phyloP scores from a whole-genome alignment of 2,329 filamentous ascomycete genomes.

The Hypoxylon sp. region DNA sequence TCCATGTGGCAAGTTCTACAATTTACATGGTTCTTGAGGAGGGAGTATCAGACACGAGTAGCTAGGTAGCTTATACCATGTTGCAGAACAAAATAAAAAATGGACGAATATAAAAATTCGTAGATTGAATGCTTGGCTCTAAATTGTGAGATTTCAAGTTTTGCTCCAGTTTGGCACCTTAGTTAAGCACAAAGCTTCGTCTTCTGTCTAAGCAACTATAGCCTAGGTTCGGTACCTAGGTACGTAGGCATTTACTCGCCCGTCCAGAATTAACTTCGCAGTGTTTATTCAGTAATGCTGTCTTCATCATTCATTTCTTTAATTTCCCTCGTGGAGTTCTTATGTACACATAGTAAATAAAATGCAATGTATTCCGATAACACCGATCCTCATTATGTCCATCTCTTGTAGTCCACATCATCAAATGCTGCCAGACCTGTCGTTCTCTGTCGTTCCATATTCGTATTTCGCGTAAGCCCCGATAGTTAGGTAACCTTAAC shows the following conservation, averaged over 20 bases:
- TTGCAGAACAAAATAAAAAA: slow-evolving; percentile 18
- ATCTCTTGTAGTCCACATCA: background rate
- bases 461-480: slow-evolving; percentile 6
- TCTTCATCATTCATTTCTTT: slow-evolving; percentile 10
- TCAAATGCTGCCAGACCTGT: background rate
- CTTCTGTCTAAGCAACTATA: background rate
- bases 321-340: slow-evolving; percentile 2
- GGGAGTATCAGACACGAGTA: background rate
- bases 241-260: background rate
- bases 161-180: background rate
- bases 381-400: slow-evolving; percentile 10
- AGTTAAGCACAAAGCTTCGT: background rate
- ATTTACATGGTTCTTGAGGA: slow-evolving; percentile 25
- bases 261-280: background rate
- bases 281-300: background rate
- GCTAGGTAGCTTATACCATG: slow-evolving; percentile 16
- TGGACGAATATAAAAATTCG: slow-evolving; percentile 34
- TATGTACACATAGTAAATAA: slow-evolving; percentile 17
- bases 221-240: no score
- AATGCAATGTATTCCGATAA: slow-evolving; percentile 10
- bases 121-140: slow-evolving; percentile 19
- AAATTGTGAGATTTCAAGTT: background rate
- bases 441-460: slow-evolving; percentile 15
- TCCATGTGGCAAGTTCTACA: slow-evolving; percentile 20
- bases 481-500: background rate